These are phyloP conservation scores for Nicotiana noctiflora DNA, from an alignment of 257 asterid genomes.

Conservation along the genomic window DNA sequence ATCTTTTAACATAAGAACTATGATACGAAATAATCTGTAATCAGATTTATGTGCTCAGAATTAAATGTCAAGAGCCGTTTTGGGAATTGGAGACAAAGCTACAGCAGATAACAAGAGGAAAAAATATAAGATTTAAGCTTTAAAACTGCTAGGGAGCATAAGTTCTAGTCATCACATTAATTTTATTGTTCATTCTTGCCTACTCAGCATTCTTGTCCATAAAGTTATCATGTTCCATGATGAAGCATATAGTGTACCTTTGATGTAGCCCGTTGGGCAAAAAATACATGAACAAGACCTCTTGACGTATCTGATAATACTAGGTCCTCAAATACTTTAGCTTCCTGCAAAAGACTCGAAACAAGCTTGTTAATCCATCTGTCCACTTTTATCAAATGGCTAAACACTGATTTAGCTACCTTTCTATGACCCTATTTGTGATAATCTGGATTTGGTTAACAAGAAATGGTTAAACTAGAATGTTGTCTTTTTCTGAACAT, in stretches of 20 bases:
- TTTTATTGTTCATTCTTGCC: background rate
- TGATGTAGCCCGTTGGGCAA: slow-evolving; percentile 73
- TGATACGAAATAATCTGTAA: background rate
- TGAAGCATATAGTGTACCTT: slow-evolving; percentile 47
- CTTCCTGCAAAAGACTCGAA: slow-evolving; percentile 47
- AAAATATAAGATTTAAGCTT: background rate
- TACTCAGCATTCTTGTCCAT: background rate
- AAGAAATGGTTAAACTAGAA: background rate
- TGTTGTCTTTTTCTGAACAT: background rate
- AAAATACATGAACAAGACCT: slow-evolving; percentile 90
- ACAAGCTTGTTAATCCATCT: background rate
- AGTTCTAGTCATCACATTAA: background rate
- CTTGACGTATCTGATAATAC: slow-evolving; percentile 59
- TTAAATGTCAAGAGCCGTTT: background rate
- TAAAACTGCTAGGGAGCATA: background rate
- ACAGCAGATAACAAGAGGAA: background rate
- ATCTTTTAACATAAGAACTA: background rate
- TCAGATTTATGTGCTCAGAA: background rate
- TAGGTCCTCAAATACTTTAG: slow-evolving; percentile 50
- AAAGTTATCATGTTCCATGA: background rate
- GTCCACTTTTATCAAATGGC: background rate
- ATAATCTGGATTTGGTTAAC: background rate
- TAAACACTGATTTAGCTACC: background rate
- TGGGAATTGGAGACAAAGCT: background rate
- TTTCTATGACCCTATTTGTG: background rate